Evolutionary conservation across 2,329 filamentous ascomycete species (phyloP).

Genomic region (Aureobasidium sp.): DNA sequence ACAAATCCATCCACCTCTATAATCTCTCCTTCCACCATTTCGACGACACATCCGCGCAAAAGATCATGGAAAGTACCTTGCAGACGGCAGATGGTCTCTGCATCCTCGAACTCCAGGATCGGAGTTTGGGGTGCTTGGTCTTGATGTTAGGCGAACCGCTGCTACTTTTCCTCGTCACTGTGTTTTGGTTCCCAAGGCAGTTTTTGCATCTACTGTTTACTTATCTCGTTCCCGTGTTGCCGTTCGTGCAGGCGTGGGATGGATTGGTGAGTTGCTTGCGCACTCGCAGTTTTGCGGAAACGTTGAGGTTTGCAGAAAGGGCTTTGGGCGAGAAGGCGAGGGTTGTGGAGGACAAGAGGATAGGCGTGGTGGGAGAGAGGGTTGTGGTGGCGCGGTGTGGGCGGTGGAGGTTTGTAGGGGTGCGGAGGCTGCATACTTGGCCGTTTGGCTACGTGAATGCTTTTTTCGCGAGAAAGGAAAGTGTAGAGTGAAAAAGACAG

Average conservation of each 20-base stretch:
- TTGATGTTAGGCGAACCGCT: slow-evolving; percentile 33
- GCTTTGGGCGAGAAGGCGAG: slow-evolving; percentile 39
- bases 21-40: slow-evolving; percentile 75
- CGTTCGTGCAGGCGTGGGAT: slow-evolving; percentile 62
- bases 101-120: slow-evolving; percentile 69
- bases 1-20: slow-evolving; percentile 58
- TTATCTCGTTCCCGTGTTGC: slow-evolving; percentile 59
- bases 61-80: slow-evolving; percentile 58
- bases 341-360: slow-evolving; percentile 18
- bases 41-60: slow-evolving; percentile 53
- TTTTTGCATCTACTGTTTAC: slow-evolving; percentile 56
- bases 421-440: slow-evolving; percentile 40
- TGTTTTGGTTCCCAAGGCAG: slow-evolving; percentile 47
- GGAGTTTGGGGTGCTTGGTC: slow-evolving; percentile 31
- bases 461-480: slow-evolving; percentile 30
- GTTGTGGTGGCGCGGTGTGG: slow-evolving; percentile 19
- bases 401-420: slow-evolving; percentile 38
- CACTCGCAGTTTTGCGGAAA: slow-evolving; percentile 60
- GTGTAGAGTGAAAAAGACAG: not conserved
- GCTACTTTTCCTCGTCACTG: slow-evolving; percentile 47
- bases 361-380: slow-evolving; percentile 36
- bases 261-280: slow-evolving; percentile 61
- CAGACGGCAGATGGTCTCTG: slow-evolving; percentile 60
- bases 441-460: slow-evolving; percentile 43
- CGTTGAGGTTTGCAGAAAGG: slow-evolving; percentile 50